phyloP scores from a whole-genome alignment of 2,329 filamentous ascomycete genomes.

The Pseudopyrenochaeta lycopersici region DNA sequence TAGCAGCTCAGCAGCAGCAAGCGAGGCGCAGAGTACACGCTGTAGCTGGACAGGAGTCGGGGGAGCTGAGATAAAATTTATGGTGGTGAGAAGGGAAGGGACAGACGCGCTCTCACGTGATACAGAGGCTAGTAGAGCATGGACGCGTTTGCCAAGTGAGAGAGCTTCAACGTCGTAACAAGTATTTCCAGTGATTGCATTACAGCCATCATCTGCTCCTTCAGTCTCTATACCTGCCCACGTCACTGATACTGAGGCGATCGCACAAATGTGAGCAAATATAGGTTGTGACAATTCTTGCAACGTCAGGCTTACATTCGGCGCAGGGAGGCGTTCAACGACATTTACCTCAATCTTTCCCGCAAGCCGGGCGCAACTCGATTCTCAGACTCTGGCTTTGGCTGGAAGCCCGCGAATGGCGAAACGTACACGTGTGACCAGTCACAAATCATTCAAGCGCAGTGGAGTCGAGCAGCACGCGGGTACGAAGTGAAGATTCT shows the following conservation, averaged over 20 bases:
- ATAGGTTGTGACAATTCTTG: background rate
- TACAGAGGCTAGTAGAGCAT: background rate
- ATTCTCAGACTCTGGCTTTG: conserved; percentile 91
- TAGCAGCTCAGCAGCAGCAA: too few relatives aligned
- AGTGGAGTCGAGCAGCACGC: conserved; percentile 93
- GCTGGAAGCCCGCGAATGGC: conserved; percentile 90
- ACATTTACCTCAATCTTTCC: conserved; percentile 95
- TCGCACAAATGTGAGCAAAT: conserved; percentile 3
- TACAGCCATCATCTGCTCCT: background rate
- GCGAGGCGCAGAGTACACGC: too few relatives aligned
- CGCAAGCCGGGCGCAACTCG: conserved; percentile 92
- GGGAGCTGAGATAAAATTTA: background rate
- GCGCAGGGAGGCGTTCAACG: conserved; percentile 88
- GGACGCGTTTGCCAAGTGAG: conserved; percentile 13
- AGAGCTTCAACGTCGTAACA: conserved; percentile 3
- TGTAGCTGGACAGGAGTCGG: background rate
- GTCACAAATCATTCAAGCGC: conserved; percentile 82
- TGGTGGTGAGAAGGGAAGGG: background rate
- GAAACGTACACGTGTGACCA: conserved; percentile 94
- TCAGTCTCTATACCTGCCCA: background rate
- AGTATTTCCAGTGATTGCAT: background rate
- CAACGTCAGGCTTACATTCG: conserved; percentile 7
- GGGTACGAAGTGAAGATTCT: conserved; percentile 95
- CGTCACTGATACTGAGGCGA: background rate
- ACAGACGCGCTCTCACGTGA: conserved; percentile 2